Conservation (phyloP, 139 green algal species). For the Eudorina sp. region DNA sequence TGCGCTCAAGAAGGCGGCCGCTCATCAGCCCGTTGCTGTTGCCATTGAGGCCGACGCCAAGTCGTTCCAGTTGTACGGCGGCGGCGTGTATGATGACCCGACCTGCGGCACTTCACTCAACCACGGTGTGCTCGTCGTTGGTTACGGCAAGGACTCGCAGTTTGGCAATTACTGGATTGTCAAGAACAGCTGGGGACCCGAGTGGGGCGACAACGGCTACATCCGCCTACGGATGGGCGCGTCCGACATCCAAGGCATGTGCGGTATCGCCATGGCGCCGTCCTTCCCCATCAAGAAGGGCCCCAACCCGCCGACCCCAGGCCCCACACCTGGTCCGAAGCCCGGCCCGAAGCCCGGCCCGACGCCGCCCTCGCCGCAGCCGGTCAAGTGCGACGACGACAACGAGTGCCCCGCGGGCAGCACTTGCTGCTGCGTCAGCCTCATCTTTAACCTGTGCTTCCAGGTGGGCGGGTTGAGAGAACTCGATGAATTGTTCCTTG, state of each 20-base stretch:
- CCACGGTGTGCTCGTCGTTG: conserved; percentile 96
- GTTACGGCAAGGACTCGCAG: conserved; percentile 76
- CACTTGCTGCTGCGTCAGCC: conserved; percentile 93
- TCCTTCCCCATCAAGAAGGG: conserved; percentile 93
- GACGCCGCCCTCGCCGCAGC: conserved; percentile 44
- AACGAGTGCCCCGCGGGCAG: conserved; percentile 61
- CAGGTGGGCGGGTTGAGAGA: conserved; percentile 33
- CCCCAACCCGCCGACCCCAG: conserved; percentile 67
- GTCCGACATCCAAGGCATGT: conserved; percentile 76
- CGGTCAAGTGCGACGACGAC: conserved; percentile 80
- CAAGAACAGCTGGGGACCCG: conserved; percentile 97
- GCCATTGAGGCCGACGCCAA: conserved; percentile 92
- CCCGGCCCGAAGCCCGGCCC: conserved; percentile 51
- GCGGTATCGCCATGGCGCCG: conserved; percentile 90
- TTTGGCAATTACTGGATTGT: conserved; percentile 91
- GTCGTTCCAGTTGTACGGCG: conserved; percentile 92
- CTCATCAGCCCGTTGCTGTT: conserved; percentile 93
- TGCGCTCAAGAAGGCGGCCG: conserved; percentile 78
- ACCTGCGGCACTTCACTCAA: conserved; percentile 80
- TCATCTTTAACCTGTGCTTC: conserved; percentile 82
- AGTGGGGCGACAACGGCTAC: conserved; percentile 80
- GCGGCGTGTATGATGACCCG: conserved; percentile 80
- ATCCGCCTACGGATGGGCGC: conserved; percentile 76
- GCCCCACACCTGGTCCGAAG: conserved; percentile 48
- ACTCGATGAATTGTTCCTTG: no score